phyloP scores from a whole-genome alignment of 306 rosid genomes.

The Pyrus betulifolia region DNA sequence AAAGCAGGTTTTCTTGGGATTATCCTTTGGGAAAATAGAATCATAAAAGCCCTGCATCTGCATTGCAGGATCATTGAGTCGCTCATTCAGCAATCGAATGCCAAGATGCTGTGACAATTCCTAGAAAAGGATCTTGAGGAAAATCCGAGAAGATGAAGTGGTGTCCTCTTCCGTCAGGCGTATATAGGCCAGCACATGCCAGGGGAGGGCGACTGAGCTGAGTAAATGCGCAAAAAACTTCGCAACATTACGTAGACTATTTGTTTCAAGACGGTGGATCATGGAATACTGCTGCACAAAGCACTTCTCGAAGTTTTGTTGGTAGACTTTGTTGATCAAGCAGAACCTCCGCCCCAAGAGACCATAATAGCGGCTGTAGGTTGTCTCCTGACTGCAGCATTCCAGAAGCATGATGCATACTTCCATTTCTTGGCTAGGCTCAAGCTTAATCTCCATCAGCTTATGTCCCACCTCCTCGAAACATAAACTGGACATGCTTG shows the following conservation, averaged over 20 bases:
- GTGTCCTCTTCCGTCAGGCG: conserved; percentile 68
- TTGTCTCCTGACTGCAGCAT: conserved; percentile 83
- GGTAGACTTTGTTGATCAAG: conserved; percentile 62
- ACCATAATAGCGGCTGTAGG: conserved; percentile 64
- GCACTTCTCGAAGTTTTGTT: conserved; percentile 73
- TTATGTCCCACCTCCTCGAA: conserved; percentile 93
- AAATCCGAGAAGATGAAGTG: conserved; percentile 62
- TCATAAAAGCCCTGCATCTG: conserved; percentile 44
- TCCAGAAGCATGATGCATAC: conserved; percentile 71
- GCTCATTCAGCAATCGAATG: conserved; percentile 39
- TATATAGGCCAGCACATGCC: conserved; percentile 60
- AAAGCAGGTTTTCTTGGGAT: no score
- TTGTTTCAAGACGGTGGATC: conserved; percentile 69
- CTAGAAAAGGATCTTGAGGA: conserved; percentile 63
- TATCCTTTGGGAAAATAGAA: no score
- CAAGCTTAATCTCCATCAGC: conserved; percentile 72
- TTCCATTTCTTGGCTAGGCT: conserved; percentile 95
- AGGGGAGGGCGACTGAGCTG: conserved; percentile 60
- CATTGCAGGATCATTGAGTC: conserved; percentile 39
- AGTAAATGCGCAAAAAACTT: conserved; percentile 68
- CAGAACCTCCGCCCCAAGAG: conserved; percentile 76
- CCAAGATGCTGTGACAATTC: conserved; percentile 57
- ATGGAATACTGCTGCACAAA: conserved; percentile 77
- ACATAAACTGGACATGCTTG: conserved; percentile 74
- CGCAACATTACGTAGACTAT: conserved; percentile 52